Percentiles rank a stretch among this genome's conserved stretches.
phyloP scores from a whole-genome alignment of 129 eudicot genomes.

The Flaveria brownii region DNA sequence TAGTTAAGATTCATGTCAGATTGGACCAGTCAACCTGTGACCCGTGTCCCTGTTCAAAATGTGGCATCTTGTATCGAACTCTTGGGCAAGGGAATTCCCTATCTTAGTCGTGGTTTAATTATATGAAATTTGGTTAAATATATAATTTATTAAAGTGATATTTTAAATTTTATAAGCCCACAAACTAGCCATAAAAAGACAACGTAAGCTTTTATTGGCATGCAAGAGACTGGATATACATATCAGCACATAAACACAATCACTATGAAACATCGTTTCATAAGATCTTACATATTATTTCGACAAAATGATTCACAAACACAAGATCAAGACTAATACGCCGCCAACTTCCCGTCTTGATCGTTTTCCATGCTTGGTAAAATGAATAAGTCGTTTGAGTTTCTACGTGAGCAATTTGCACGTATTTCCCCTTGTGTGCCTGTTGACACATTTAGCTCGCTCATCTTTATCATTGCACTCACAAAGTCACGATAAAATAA shows the following conservation, averaged over 20 bases:
- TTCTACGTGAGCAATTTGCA: constrained; percentile 50
- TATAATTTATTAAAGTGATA: no score
- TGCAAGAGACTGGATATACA: no score
- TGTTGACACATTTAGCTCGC: constrained; percentile 57
- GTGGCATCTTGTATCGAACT: no score
- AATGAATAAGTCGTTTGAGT: constrained; percentile 30
- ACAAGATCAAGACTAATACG: constrained; percentile 16
- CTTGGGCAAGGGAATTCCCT: no score
- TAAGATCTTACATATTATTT: constrained; percentile 19
- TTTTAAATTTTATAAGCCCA: no score
- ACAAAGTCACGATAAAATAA: constrained; percentile 60
- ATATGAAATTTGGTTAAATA: no score
- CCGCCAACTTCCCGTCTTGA: constrained; percentile 20
- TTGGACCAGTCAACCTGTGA: no score
- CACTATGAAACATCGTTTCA: constrained; percentile 10
- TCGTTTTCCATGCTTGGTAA: constrained; percentile 10
- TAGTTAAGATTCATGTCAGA: no score
- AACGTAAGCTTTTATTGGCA: no score
- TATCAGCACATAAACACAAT: not conserved
- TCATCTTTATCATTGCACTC: constrained; percentile 62
- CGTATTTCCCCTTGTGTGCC: constrained; percentile 62
- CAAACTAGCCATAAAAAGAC: no score
- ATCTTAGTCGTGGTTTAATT: no score
- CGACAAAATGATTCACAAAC: not conserved
- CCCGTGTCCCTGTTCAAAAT: no score